A percentile compares a stretch with the other conserved stretches of the same genome.
These are phyloP conservation scores for Tolypocladium cylindrosporum DNA, from an alignment of 2,329 filamentous ascomycete species.

Conservation along the genomic window DNA sequence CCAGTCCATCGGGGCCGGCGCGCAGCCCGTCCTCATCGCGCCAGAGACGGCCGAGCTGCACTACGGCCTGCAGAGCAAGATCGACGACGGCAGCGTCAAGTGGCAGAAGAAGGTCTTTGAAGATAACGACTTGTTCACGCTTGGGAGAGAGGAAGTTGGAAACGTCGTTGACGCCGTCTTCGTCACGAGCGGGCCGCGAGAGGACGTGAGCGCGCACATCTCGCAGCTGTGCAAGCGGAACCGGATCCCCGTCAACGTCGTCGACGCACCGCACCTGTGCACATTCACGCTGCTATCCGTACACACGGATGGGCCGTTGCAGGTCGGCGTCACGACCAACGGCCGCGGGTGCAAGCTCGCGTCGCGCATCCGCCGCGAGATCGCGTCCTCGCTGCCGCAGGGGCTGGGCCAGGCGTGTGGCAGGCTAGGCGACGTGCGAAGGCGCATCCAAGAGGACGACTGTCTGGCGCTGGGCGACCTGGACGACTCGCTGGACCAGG, in stretches of 20 bases:
- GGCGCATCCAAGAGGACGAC: slow-evolving; percentile 66
- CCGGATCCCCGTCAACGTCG: slow-evolving; percentile 86
- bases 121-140: slow-evolving; percentile 59
- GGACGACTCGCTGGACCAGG: slow-evolving; percentile 63
- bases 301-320: slow-evolving; percentile 80
- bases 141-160: slow-evolving; percentile 74
- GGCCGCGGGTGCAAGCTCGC: slow-evolving; percentile 91
- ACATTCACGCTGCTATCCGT: slow-evolving; percentile 85
- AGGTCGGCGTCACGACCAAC: slow-evolving; percentile 92
- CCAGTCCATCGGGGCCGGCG: slow-evolving; percentile 73
- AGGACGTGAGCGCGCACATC: slow-evolving; percentile 47
- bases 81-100: slow-evolving; percentile 55
- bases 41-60: slow-evolving; percentile 52
- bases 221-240: slow-evolving; percentile 65
- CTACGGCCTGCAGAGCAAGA: slow-evolving; percentile 47
- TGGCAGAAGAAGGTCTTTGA: slow-evolving; percentile 59
- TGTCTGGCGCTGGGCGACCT: slow-evolving; percentile 25
- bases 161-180: slow-evolving; percentile 85
- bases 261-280: slow-evolving; percentile 77
- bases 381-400: slow-evolving; percentile 67
- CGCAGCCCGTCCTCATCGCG: slow-evolving; percentile 68
- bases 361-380: slow-evolving; percentile 77
- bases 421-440: slow-evolving; percentile 62
- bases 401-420: slow-evolving; percentile 69
- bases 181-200: slow-evolving; percentile 53